Evolutionary conservation across 768 basidiomycete genomes (phyloP), one percentile per base, ranked within the genome.

Genomic region (Lanmaoa rubissima): DNA sequence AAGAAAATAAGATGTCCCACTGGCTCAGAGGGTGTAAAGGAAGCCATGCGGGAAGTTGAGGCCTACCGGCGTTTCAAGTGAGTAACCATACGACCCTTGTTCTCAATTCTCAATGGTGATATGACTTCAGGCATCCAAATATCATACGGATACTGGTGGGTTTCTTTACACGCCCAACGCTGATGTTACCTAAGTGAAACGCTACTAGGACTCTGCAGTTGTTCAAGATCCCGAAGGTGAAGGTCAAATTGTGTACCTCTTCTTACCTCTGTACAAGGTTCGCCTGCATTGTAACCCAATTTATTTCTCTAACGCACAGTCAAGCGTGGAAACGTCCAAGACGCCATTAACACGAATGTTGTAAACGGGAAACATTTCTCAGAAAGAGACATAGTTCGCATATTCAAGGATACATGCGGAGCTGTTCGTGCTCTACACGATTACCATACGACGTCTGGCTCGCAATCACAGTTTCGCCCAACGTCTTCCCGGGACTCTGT

Each of bases 1-100:
- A 99, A 99, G 79, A 98, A 97, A 75, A 95, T 97, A 68, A 82
- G 94, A 43, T 95, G 94, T 78, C 93, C 92, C 1, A 88, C 88
- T 41, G 93, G 93, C 9, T 78, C 83, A 7, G 94, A 96, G 53
- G 88, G 87, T 11, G 93, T 98, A 54, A 88, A 88, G 65, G 92
- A 93, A 69, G 91, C 86, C 5, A 87, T 93, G 90, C 79, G 85
- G 48, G 92, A 93, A 70, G 88, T 92, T 3, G 92, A 96, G 70
- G 95, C 97, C 0, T 97, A 97, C 71, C 79, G 94, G 67, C 82
- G 96, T 57, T 98, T 98, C 80, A 91, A 86, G 92, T 92, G 70
- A 73, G 88, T 78, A 24, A 40, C 17, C 17, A 28, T 34, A 2
- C 42, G 24, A 35, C 32, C 32, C 39, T 47, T 44, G 19, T 11